These are phyloP conservation scores for Tetragonia tetragonoides DNA, from an alignment of 148 eudicot species.

Conservation along the genomic window DNA sequence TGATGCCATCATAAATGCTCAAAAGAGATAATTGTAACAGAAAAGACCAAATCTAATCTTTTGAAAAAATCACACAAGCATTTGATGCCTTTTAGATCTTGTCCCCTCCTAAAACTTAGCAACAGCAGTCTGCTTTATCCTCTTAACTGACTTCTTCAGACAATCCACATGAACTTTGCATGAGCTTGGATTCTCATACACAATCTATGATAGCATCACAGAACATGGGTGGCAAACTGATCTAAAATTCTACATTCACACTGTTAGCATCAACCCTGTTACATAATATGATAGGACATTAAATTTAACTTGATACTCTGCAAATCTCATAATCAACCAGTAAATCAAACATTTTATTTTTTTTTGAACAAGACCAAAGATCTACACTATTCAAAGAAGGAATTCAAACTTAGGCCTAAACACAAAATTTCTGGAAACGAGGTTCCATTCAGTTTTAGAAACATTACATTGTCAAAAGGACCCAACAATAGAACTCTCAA, in stretches of 20 bases:
- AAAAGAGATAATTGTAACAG: background rate
- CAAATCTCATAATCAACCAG: conserved; percentile 1
- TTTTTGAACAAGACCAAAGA: background rate
- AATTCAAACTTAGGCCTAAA: conserved; percentile 3
- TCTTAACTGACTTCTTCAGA: conserved; percentile 6
- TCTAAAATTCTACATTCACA: background rate
- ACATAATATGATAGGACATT: too few relatives aligned
- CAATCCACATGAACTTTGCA: background rate
- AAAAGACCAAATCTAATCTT: conserved; percentile 6
- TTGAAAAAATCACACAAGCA: conserved; percentile 9
- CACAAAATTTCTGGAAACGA: conserved; percentile 23
- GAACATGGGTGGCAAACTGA: background rate
- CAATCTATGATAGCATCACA: too few relatives aligned
- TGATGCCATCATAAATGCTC: conserved; percentile 19
- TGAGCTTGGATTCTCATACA: background rate
- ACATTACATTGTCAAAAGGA: background rate
- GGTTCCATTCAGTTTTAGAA: background rate
- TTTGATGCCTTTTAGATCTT: conserved; percentile 19
- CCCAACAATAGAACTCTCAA: conserved; percentile 24
- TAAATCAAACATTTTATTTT: background rate
- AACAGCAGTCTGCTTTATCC: background rate
- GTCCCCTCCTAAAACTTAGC: conserved; percentile 15
- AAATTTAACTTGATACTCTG: background rate
- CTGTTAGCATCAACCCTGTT: background rate
- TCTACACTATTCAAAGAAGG: background rate